Evolutionary conservation across 495 filamentous ascomycete genomes (phyloP).

Genomic region (Tuber indicum): DNA sequence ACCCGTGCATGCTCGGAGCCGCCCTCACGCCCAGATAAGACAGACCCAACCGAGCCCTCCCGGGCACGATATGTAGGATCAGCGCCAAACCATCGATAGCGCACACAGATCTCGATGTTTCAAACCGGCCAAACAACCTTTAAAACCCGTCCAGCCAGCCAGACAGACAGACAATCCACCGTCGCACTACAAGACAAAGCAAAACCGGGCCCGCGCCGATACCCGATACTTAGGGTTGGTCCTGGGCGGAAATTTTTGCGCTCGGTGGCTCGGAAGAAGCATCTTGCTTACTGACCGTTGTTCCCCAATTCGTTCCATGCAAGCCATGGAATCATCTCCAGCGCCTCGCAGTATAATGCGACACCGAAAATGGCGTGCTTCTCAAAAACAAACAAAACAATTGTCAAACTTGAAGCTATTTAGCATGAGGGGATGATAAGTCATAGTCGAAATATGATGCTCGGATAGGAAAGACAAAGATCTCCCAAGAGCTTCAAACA

Average conservation of each 20-base stretch:
- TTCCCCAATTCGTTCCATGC: neutral
- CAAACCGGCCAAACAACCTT: neutral
- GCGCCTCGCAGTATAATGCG: neutral
- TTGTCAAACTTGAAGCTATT: neutral
- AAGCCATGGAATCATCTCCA: neutral
- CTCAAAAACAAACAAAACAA: neutral
- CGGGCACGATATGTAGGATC: neutral
- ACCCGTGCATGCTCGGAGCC: neutral
- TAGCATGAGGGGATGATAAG: neutral
- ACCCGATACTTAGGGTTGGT: neutral
- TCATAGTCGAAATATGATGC: neutral
- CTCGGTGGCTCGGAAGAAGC: neutral
- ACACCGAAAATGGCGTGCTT: neutral
- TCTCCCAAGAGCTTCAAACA: neutral
- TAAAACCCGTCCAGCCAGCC: neutral
- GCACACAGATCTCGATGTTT: neutral
- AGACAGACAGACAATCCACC: neutral
- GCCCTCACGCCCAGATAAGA: neutral
- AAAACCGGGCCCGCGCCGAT: neutral
- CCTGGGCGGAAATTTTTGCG: neutral
- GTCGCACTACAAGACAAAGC: neutral
- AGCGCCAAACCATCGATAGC: neutral
- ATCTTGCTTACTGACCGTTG: neutral
- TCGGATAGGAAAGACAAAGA: neutral
- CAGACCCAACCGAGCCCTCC: neutral